phyloP scores from a whole-genome alignment of 305 asterid genomes.

The Fraxinus sp. region DNA sequence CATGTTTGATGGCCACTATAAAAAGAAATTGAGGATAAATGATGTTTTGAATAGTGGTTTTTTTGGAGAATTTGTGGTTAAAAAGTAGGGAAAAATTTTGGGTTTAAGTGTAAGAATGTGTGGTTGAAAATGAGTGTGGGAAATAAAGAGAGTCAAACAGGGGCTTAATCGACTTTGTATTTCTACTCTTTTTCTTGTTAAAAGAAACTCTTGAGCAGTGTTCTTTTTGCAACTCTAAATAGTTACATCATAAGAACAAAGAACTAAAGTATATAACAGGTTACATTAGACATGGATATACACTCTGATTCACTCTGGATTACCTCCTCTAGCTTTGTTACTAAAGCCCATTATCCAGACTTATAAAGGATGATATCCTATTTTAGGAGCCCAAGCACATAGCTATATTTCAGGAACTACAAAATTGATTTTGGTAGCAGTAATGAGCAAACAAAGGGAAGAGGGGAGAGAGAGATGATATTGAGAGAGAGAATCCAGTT shows the following conservation, averaged over 20 bases:
- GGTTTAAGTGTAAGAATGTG: background rate
- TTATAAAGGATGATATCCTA: background rate
- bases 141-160: background rate
- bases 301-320: background rate
- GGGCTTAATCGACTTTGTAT: background rate
- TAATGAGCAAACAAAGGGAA: conserved; percentile 6
- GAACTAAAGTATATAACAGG: background rate
- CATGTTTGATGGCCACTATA: background rate
- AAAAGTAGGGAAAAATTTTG: background rate
- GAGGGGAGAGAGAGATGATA: background rate
- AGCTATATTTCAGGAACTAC: background rate
- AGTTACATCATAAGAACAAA: background rate
- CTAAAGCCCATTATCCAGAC: conserved; percentile 4
- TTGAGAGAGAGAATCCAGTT: background rate
- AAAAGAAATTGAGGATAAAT: background rate
- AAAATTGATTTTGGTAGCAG: conserved; percentile 11
- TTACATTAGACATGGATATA: background rate
- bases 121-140: background rate
- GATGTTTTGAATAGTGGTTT: background rate
- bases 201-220: background rate
- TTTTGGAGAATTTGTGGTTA: background rate
- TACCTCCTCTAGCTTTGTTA: conserved; percentile 4
- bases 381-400: background rate
- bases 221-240: background rate
- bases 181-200: background rate